Conservation (phyloP, 2,329 filamentous ascomycete genomes). For the Phyllosticta paracitricarpa region DNA sequence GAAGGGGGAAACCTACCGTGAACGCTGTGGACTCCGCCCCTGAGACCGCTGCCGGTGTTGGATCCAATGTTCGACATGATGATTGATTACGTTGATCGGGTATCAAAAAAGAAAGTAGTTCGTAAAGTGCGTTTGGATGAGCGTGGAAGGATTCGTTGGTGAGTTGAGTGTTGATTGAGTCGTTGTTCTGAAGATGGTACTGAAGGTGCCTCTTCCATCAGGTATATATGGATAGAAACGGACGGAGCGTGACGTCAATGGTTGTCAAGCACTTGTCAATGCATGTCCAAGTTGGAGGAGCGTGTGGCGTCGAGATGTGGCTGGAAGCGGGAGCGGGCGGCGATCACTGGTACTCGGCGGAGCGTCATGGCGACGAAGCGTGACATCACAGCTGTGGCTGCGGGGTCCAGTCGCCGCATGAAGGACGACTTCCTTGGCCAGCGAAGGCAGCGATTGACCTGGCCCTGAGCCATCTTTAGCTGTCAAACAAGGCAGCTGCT, state of each 20-base stretch:
- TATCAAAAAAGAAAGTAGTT: not conserved
- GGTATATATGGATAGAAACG: not conserved
- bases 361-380: not conserved
- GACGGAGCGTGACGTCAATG: conserved; percentile 3
- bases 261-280: not conserved
- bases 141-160: not conserved
- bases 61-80: conserved; percentile 16
- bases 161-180: conserved; percentile 1
- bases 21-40: conserved; percentile 24
- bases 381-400: conserved; percentile 7
- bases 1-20: conserved; percentile 19
- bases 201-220: not conserved
- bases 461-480: not conserved
- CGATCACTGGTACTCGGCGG: not conserved
- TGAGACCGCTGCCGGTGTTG: conserved; percentile 21
- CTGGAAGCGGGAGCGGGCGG: conserved; percentile 2
- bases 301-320: conserved; percentile 2
- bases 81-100: conserved; percentile 16
- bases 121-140: not conserved
- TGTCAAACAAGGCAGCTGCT: not conserved
- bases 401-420: not conserved
- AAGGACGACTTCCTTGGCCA: not conserved
- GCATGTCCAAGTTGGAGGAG: not conserved
- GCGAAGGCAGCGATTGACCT: not conserved
- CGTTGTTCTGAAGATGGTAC: conserved; percentile 7